Percentiles rank a stretch among this genome's conserved stretches.
Evolutionary conservation across 805 yeast species (phyloP).

Genomic region (Starmerella vaccinii): DNA sequence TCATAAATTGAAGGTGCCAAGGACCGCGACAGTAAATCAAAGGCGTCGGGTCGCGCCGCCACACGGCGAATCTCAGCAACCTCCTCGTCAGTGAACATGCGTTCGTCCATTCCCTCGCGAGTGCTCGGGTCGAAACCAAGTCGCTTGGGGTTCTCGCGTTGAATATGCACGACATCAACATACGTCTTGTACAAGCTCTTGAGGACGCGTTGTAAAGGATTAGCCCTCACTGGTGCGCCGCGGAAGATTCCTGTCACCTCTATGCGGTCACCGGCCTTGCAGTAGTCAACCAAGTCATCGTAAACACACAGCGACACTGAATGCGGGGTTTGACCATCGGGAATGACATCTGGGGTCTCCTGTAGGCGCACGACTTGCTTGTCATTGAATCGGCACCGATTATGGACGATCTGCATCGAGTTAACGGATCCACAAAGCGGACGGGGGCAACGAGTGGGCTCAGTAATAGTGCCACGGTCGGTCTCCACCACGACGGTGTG

Average conservation of each 20-base stretch:
- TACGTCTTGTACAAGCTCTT: conserved; percentile 84
- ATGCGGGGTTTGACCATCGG: conserved; percentile 98
- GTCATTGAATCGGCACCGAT: conserved; percentile 86
- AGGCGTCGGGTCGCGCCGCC: conserved; percentile 64
- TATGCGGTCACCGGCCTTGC: conserved; percentile 93
- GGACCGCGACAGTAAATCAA: conserved; percentile 77
- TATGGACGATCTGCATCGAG: conserved; percentile 85
- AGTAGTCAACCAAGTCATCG: conserved; percentile 88
- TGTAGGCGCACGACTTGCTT: conserved; percentile 90
- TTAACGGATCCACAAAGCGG: conserved; percentile 68
- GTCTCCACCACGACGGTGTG: conserved; percentile 87
- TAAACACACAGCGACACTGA: conserved; percentile 87
- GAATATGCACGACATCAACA: conserved; percentile 86
- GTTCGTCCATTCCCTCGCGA: conserved; percentile 39
- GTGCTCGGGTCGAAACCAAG: conserved; percentile 74
- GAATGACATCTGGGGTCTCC: conserved; percentile 92
- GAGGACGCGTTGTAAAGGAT: conserved; percentile 71
- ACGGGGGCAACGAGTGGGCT: conserved; percentile 90
- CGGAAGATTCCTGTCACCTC: conserved; percentile 94
- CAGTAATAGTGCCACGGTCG: conserved; percentile 88
- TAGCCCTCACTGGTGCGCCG: conserved; percentile 82
- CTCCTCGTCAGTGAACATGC: conserved; percentile 61
- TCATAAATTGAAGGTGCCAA: conserved; percentile 96
- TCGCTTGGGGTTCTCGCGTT: conserved; percentile 71
- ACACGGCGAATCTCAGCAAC: conserved; percentile 50